Base-by-base conservation (phyloP, 345 rosid species). In the Eucalyptus sp. region DNA sequence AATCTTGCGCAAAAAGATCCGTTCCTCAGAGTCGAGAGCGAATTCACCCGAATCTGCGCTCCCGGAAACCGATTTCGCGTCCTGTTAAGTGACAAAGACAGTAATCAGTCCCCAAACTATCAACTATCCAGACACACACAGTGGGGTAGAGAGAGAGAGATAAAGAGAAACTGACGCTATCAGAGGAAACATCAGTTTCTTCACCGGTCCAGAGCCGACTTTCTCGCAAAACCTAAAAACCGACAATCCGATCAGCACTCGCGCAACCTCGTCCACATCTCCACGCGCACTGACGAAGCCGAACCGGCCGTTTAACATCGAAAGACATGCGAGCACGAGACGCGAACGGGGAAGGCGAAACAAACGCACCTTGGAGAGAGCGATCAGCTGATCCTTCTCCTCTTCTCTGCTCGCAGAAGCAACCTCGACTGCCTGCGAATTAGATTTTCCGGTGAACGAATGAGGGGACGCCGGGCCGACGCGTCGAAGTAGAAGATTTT, bases 321-420 rank as follows among this genome's bases (percentile, higher is more conserved):
- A 31, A 50, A 49, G 49, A 56, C 76, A 41, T 31, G n/a, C 10
- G 14, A 76, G 87, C n/a, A 13, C 29, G 29, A 56, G 41, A 44
- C 29, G 13, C 50, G n/a, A 31, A n/a, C 87, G 52, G 41, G 46
- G 31, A 62, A 76, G 50, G 81, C 76, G 20, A 66, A 80, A 79
- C 56, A 44, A 52, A 52, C 50, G 62, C 86, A 94, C 97, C 95
- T 93, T 92, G 84, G 97, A 95, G 29, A 96, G 95, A 87, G 95
- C 89, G 71, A 93, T 71, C 80, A 96, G 91, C 84, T 95, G 90
- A 27, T 89, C 87, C 88, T 92, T 93, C 93, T 96, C 96, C 37
- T 80, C 71, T 49, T 91, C 93, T 92, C 89, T 89, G 86, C 90
- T 87, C 66, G 88, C 60, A 18, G 90, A 88, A 89, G 86, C 86